phyloP scores from a whole-genome alignment of 2,329 filamentous ascomycete species.

The Graphilbum ipis-grandicollis region DNA sequence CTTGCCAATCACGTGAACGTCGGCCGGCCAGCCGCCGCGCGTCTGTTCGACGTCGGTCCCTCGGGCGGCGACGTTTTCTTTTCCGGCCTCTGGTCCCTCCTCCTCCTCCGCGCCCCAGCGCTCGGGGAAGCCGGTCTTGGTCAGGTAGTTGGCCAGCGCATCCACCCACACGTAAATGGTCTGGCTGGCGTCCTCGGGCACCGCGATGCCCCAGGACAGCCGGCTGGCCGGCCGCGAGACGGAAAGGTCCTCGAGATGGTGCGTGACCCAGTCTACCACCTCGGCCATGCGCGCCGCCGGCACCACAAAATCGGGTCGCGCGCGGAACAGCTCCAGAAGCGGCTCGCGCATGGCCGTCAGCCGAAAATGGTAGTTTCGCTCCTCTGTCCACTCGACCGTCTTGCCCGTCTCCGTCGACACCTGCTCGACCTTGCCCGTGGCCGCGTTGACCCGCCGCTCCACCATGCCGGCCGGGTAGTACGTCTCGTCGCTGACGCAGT shows the following conservation, averaged over 20 bases:
- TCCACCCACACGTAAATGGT: constrained; percentile 99
- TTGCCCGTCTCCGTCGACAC: constrained; percentile 75
- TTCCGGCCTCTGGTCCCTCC: not conserved
- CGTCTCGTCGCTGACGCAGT: constrained; percentile 89
- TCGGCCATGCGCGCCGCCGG: constrained; percentile 60
- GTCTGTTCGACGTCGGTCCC: constrained; percentile 24
- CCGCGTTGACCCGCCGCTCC: constrained; percentile 55
- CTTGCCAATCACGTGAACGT: constrained; percentile 88
- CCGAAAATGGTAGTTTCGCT: constrained; percentile 89
- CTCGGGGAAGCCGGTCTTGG: constrained; percentile 65
- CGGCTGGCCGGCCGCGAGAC: constrained; percentile 61
- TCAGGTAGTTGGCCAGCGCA: constrained; percentile 85
- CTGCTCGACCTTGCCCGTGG: constrained; percentile 70
- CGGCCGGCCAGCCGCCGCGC: constrained; percentile 63
- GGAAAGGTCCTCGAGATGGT: constrained; percentile 72
- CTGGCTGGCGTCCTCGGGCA: constrained; percentile 68
- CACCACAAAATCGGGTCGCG: constrained; percentile 62
- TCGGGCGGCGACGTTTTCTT: not conserved
- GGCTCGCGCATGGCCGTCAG: constrained; percentile 67
- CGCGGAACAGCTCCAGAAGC: constrained; percentile 61
- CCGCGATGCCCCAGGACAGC: constrained; percentile 73
- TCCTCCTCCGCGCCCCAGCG: constrained; percentile 37
- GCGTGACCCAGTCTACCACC: constrained; percentile 58
- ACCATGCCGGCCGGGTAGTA: constrained; percentile 74
- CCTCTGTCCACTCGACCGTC: constrained; percentile 86